Conservation (phyloP, 208 protist genomes). For the Endotrypanum monterogeii region DNA sequence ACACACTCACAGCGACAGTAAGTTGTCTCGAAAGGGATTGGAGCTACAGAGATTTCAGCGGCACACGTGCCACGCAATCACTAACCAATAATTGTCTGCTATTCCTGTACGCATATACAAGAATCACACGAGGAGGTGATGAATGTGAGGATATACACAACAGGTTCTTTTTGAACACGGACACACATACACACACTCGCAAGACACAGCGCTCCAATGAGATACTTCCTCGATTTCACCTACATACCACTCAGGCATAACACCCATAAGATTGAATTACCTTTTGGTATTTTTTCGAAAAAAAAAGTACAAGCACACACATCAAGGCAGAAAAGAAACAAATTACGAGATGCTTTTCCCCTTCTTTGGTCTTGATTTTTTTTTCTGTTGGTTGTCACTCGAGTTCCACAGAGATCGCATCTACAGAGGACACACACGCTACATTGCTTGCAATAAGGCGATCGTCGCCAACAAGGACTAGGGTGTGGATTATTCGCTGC, state of each 20-base stretch:
- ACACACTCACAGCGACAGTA: background rate
- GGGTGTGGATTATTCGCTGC: slow-evolving; percentile 63
- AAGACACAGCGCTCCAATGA: background rate
- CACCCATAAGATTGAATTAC: background rate
- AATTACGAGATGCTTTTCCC: background rate
- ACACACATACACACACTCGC: background rate
- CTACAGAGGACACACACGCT: slow-evolving; percentile 24
- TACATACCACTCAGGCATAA: background rate
- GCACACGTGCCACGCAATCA: background rate
- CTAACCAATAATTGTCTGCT: background rate
- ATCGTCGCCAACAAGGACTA: slow-evolving; percentile 53
- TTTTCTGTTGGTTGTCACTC: slow-evolving; percentile 6
- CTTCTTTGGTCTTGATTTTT: background rate
- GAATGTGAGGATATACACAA: background rate
- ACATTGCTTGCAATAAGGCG: slow-evolving; percentile 40
- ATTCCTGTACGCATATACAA: background rate
- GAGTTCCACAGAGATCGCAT: slow-evolving; percentile 16
- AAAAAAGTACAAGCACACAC: background rate
- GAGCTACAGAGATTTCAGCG: background rate
- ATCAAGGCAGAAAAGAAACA: background rate
- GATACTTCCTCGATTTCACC: too few species aligned
- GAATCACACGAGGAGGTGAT: background rate
- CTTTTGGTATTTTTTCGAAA: background rate
- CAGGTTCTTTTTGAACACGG: background rate
- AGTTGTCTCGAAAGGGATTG: background rate